Evolutionary conservation across 2,329 filamentous ascomycete genomes (phyloP), one percentile per base, ranked within the genome.

Genomic region (Colletotrichum aenigma): DNA sequence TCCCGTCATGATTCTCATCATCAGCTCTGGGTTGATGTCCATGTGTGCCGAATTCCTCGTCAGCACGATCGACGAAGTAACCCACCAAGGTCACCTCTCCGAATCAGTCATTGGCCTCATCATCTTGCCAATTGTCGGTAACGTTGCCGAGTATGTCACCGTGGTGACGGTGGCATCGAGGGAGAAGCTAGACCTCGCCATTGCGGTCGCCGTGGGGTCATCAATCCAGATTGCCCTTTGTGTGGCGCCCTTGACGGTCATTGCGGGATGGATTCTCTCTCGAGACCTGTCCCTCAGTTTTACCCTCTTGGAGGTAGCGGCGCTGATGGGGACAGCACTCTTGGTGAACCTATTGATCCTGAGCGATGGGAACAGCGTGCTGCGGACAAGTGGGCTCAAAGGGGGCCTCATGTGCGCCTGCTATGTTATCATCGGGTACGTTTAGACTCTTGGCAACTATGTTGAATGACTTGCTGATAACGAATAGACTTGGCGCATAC

Each of bases 321-420:
- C 92, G 48, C 89, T 95, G 79, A 93, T 95, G 80, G 90, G 94
- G 6, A 91, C 89, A 4, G 93, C 94, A 4, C 87, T 95, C 75
- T 90, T 95, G 64, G 93, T 95, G 80, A 95, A 94, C 82, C 92
- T 95, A 79, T 85, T 95, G n/a, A 93, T 95, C 70, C 88, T 94
- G 32, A 93, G 94, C 79, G 94, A 93, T 16, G 89, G 93, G 78
- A 92, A 90, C 79, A 94, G 94, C 79, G 94, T 93, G 77, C 88
- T 95, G 3, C 81, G 80, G 70, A 77, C 92, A 0, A 83, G 81
- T 6, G 83, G 84, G 1, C 60, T 86, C 7, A 85, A 94, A 82
- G 93, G 93, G 24, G 89, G 89, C 2, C 80, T 91, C 48, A 84
- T 91, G 78, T 89, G 88, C 78, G 87, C 88, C 3, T 89, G 88